Base-by-base conservation (phyloP, 2,329 filamentous ascomycete genomes). In the Xylariaceae sp. region DNA sequence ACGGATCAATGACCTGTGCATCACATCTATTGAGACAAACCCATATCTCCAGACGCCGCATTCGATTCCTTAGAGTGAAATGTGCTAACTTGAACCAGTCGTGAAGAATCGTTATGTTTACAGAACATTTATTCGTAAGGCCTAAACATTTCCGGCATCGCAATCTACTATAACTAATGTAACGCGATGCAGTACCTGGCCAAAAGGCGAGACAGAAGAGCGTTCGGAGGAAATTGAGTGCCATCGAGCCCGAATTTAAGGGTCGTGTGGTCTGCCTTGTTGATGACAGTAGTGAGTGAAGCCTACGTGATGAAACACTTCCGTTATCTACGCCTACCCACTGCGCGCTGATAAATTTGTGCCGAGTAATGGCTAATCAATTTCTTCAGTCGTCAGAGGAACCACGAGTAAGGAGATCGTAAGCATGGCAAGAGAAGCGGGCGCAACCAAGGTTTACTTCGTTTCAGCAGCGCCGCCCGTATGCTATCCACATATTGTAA, bases 401-500 rank as follows among this genome's bases (percentile, higher is more conserved):
- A 32, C 30, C 8, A 32, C 30, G 12, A 32, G 30, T 13, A n/a
- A 17, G 16, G 86, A 89, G 61, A 90, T 89, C 48, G 83, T 90
- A 22, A 75, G 71, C 43, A 95, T 95, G 89, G 88, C 87, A 11
- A 76, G 84, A 38, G 89, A 95, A 67, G 83, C 85, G 9, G 87
- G 86, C 17, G 90, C 90, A 1, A 81, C 77, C 53, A 87, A 85
- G 61, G 85, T 95, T 38, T 84, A 89, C 55, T 87, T 96, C 55
- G 85, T 84, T 38, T 87, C 81, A 38, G 95, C 88, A 63, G 80
- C 86, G 6, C 90, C 90, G 2, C 83, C 83, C 9, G 88, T 94
- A 62, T 89, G 80, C 11, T 80, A 94, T 60, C 85, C 88, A 2
- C 90, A 96, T 59, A 89, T 96, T 53, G 93, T 93, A 66, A 84